Conservation (phyloP, 768 basidiomycete genomes). For the Lactifluus piperatus region DNA sequence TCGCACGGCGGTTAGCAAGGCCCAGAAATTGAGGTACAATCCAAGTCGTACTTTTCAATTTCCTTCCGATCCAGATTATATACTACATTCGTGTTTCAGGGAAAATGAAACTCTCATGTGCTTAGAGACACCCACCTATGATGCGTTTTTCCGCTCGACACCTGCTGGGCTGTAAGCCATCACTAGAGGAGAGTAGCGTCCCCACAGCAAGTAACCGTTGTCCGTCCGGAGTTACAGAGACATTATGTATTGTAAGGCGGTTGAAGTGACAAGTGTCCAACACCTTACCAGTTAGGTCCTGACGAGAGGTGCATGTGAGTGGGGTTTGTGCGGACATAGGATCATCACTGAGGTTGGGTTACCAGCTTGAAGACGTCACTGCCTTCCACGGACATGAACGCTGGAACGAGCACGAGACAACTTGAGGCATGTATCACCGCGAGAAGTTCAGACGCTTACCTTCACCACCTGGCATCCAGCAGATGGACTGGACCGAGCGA, state of each 20-base stretch:
- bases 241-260: constrained; percentile 57
- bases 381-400: constrained; percentile 65
- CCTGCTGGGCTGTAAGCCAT: constrained; percentile 58
- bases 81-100: constrained; percentile 32
- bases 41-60: constrained; percentile 49
- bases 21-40: not conserved
- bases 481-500: constrained; percentile 48
- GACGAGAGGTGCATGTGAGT: not conserved
- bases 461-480: constrained; percentile 60
- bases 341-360: constrained; percentile 16
- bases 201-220: constrained; percentile 58
- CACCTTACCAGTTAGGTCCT: constrained; percentile 55
- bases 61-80: constrained; percentile 58
- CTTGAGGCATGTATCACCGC: not conserved
- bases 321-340: not conserved
- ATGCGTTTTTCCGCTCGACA: constrained; percentile 67
- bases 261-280: constrained; percentile 51
- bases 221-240: constrained; percentile 62
- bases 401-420: constrained; percentile 27
- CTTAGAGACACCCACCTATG: constrained; percentile 39
- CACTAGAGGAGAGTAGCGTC: constrained; percentile 52
- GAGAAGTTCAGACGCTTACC: constrained; percentile 30
- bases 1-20: constrained; percentile 11
- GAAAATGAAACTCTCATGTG: not conserved
- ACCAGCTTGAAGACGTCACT: constrained; percentile 53